Percentiles rank a stretch among this genome's conserved stretches.
These are phyloP conservation scores for Phialocephala subalpina DNA, from an alignment of 2,329 filamentous ascomycete species.

Conservation along the genomic window DNA sequence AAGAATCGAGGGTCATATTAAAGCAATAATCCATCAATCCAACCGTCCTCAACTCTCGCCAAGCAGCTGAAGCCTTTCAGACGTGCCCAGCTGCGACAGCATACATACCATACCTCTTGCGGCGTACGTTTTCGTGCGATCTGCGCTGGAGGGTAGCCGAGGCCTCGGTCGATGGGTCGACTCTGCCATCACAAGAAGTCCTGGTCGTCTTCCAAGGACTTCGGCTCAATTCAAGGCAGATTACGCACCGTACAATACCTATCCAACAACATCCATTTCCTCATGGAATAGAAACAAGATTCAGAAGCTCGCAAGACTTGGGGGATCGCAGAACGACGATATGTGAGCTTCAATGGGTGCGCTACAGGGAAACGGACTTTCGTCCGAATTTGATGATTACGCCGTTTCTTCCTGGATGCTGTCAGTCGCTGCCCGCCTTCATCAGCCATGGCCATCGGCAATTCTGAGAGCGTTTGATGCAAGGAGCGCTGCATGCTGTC, in stretches of 20 bases:
- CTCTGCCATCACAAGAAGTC: conserved; percentile 25
- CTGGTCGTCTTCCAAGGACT: conserved; percentile 24
- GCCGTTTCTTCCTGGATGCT: conserved; percentile 24
- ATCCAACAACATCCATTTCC: conserved; percentile 23
- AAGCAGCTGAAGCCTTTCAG: conserved; percentile 24
- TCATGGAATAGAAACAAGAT: conserved; percentile 23
- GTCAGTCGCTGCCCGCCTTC: conserved; percentile 20
- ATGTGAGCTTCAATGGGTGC: conserved; percentile 14
- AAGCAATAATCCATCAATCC: conserved; percentile 27
- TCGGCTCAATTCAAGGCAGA: conserved; percentile 20
- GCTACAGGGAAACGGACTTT: conserved; percentile 19
- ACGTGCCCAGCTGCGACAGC: conserved; percentile 20
- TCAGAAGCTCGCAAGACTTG: conserved; percentile 27
- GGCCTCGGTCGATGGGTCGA: conserved; percentile 21
- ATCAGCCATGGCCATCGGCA: conserved; percentile 19
- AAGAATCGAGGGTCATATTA: conserved; percentile 28
- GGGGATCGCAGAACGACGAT: conserved; percentile 23
- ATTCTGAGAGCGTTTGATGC: conserved; percentile 27
- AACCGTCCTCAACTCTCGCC: conserved; percentile 19
- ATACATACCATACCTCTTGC: conserved; percentile 29
- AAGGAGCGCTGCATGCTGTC: conserved; percentile 29
- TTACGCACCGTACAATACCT: conserved; percentile 29
- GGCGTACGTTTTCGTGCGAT: conserved; percentile 29
- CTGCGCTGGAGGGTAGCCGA: conserved; percentile 25
- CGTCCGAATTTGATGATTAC: background rate